Percentiles rank a stretch among this genome's conserved stretches.
Conservation (phyloP, 2,329 filamentous ascomycete genomes). For the Colletotrichum shisoi region DNA sequence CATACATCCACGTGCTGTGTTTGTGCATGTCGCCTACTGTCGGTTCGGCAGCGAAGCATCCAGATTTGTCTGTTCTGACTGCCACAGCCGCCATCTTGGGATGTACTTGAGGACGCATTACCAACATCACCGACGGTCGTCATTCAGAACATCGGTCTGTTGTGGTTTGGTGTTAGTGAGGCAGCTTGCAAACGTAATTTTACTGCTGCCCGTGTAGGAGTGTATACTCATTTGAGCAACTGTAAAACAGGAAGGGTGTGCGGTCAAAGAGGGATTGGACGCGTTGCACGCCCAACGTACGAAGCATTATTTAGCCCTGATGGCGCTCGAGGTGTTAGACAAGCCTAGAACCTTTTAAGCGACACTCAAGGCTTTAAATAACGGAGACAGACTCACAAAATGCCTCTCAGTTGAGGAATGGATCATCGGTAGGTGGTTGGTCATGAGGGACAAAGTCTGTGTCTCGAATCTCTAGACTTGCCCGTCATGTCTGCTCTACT, state of each 20-base stretch:
- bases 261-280: too few relatives aligned
- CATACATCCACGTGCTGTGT: not conserved
- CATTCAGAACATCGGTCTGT: slow-evolving; percentile 12
- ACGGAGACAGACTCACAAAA: not conserved
- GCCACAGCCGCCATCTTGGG: not conserved
- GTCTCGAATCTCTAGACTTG: not conserved
- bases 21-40: slow-evolving; percentile 11
- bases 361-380: not conserved
- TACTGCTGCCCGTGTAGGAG: not conserved
- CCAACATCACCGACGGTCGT: slow-evolving; percentile 4
- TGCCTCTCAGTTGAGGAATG: not conserved
- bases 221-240: not conserved
- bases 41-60: not conserved
- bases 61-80: not conserved
- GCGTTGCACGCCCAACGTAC: not conserved
- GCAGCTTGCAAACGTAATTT: slow-evolving; percentile 1
- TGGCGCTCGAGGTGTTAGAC: not conserved
- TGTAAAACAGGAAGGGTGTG: not conserved
- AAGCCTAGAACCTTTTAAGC: not conserved
- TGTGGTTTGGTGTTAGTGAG: slow-evolving; percentile 2
- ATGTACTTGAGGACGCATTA: not conserved
- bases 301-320: not conserved
- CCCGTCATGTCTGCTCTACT: not conserved
- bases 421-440: not conserved
- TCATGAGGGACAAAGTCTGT: not conserved